Base-by-base conservation (phyloP, 257 asterid genomes). In the Marsdenia floribunda region DNA sequence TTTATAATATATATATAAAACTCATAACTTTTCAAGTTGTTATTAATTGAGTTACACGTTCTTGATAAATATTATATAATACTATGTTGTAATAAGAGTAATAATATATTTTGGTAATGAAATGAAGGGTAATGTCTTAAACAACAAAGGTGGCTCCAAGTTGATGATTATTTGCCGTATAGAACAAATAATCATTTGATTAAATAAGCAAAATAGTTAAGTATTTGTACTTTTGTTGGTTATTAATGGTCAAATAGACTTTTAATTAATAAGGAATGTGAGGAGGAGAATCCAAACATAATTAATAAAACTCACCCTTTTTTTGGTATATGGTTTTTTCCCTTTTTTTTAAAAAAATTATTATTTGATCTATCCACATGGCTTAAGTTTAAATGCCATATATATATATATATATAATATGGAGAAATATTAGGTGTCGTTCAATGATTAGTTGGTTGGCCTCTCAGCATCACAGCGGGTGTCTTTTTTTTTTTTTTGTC, bases 361-460 rank as follows among this genome's bases (percentile, higher is more conserved):
- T 35, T 79, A 54, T 52, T 79, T 73, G 79, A 55, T 46, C 59
- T 68, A 49, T 46, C 54, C 58, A 73, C 53, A 75, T 61, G 73
- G 79, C 66, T 72, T 73, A 82, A 68, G 54, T 80, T 69, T 77
- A 42, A 70, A 46, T 29, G 54, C 63, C 68, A 68, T 29, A 29
- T 29, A 29, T 29, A 29, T 29, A 29, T 29, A 29, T 29, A 29
- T 29, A 29, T 29, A 75, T 77, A 79, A 78, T 75, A 74, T 12
- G 3, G 7, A 8, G 66, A 38, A 29, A 24, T 72, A 42, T 80
- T 85, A 60, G 83, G 82, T 81, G 84, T 76, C 78, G 52, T 72
- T 67, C 54, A 80, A 79, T 86, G 84, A 86, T 82, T 82, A 75
- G 76, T 38, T 78, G 38, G 87, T 78, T 84, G 77, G 71, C 14